These are phyloP conservation scores for Penicillium cinerascens DNA, from an alignment of 495 filamentous ascomycete genomes.

Conservation along the genomic window DNA sequence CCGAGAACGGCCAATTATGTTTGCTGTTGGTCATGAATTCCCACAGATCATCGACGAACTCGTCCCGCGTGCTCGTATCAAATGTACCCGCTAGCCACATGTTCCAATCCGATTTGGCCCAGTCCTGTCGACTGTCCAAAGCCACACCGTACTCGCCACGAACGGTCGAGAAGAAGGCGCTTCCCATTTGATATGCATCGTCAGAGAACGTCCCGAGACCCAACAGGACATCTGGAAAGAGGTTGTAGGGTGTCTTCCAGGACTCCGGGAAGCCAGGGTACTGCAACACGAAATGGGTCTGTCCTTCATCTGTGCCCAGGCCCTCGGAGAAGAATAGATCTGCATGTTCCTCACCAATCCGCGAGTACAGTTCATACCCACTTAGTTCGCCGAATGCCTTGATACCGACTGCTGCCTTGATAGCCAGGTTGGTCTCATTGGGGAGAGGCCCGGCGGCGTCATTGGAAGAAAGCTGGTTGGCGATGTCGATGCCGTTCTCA, in stretches of 20 bases:
- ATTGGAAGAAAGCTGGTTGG: conserved; percentile 52
- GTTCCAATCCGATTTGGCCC: conserved; percentile 52
- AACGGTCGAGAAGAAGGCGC: conserved; percentile 36
- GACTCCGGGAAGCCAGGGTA: conserved; percentile 34
- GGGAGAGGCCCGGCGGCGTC: conserved; percentile 49
- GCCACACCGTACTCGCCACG: conserved; percentile 42
- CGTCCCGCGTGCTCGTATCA: conserved; percentile 23
- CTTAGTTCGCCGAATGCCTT: conserved; percentile 46
- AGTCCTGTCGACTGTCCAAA: conserved; percentile 41
- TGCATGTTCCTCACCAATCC: conserved; percentile 37
- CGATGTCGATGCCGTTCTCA: conserved; percentile 45
- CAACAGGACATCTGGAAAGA: conserved; percentile 46
- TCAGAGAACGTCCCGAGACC: conserved; percentile 38
- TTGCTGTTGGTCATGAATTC: conserved; percentile 46
- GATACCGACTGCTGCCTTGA: conserved; percentile 55
- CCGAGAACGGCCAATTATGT: conserved; percentile 48
- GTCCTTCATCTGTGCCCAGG: conserved; percentile 30
- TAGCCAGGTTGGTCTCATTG: conserved; percentile 56
- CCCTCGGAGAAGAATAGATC: conserved; percentile 37
- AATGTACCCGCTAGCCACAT: conserved; percentile 44
- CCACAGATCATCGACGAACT: conserved; percentile 43
- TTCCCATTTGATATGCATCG: conserved; percentile 36
- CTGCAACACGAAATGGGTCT: conserved; percentile 45
- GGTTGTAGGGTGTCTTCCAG: conserved; percentile 45
- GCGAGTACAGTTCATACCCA: conserved; percentile 36